These are phyloP conservation scores for Phytophthora hybrid DNA, from an alignment of 352 stramenopile species.

Conservation along the genomic window DNA sequence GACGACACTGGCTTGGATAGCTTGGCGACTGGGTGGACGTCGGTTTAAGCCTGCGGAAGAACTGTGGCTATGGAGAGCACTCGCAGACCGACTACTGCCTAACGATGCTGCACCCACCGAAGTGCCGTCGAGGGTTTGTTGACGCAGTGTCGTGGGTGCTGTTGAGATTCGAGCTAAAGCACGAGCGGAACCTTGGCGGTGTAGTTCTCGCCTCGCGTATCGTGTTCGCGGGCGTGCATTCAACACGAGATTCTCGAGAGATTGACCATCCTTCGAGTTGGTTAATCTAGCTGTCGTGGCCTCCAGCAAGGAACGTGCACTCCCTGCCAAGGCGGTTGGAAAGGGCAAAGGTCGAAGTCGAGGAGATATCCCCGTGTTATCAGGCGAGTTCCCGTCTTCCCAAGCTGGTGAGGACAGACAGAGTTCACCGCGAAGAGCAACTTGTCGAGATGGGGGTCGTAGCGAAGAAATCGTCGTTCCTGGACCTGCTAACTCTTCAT, in stretches of 20 bases:
- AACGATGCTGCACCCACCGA: not conserved
- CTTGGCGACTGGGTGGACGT: conserved; percentile 22
- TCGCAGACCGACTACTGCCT: conserved; percentile 11
- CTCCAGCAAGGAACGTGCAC: conserved; percentile 18
- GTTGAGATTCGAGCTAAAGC: conserved; percentile 49
- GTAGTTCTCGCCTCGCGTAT: conserved; percentile 60
- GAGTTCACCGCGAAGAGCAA: conserved; percentile 48
- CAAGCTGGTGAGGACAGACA: conserved; percentile 27
- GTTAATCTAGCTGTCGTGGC: conserved; percentile 10
- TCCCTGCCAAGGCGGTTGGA: conserved; percentile 19
- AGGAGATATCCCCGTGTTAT: conserved; percentile 16
- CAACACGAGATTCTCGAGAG: conserved; percentile 32
- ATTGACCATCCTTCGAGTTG: conserved; percentile 13
- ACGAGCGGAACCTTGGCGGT: conserved; percentile 36
- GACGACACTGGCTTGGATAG: conserved; percentile 15
- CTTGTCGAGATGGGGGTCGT: conserved; percentile 40
- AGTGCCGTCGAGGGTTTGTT: conserved; percentile 10
- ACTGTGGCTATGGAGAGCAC: conserved; percentile 9
- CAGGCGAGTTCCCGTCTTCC: conserved; percentile 12
- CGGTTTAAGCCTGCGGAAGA: not conserved
- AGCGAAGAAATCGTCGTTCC: conserved; percentile 1
- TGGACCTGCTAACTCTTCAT: not conserved
- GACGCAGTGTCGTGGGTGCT: conserved; percentile 18
- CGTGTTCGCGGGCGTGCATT: conserved; percentile 60
- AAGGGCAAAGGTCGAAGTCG: conserved; percentile 21